phyloP scores from a whole-genome alignment of 129 eudicot species.

The Flaveria linearis region DNA sequence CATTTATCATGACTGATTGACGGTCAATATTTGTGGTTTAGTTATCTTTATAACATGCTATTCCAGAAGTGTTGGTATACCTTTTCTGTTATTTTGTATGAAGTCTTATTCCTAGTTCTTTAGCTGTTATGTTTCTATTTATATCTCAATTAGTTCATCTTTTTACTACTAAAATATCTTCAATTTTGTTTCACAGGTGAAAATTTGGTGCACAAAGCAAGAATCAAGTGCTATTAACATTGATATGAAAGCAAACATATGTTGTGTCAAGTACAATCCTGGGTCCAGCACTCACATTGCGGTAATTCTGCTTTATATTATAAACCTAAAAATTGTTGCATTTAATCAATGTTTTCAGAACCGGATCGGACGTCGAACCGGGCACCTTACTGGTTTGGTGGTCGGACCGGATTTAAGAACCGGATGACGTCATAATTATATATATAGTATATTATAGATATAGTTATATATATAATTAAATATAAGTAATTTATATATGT shows the following conservation, averaged over 20 bases:
- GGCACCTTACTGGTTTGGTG: too few species aligned
- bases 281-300: conserved; percentile 68
- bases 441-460: too few species aligned
- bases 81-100: neutral
- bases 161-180: conserved; percentile 11
- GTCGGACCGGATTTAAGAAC: too few species aligned
- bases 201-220: conserved; percentile 71
- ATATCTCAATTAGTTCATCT: neutral
- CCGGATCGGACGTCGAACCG: too few species aligned
- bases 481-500: too few species aligned
- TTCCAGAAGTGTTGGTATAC: neutral
- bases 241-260: conserved; percentile 75
- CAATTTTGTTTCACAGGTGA: conserved; percentile 49
- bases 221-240: conserved; percentile 71
- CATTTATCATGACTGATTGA: neutral
- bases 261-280: conserved; percentile 76
- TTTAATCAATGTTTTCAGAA: too few species aligned
- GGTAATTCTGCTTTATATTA: conserved; percentile 37
- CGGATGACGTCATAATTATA: too few species aligned
- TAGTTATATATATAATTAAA: too few species aligned
- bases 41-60: neutral
- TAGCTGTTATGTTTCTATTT: neutral
- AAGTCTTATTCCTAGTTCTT: neutral
- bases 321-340: neutral
- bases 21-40: neutral